phyloP scores from a whole-genome alignment of 2,329 filamentous ascomycete genomes.

The Trichophyton mentagrophytes region DNA sequence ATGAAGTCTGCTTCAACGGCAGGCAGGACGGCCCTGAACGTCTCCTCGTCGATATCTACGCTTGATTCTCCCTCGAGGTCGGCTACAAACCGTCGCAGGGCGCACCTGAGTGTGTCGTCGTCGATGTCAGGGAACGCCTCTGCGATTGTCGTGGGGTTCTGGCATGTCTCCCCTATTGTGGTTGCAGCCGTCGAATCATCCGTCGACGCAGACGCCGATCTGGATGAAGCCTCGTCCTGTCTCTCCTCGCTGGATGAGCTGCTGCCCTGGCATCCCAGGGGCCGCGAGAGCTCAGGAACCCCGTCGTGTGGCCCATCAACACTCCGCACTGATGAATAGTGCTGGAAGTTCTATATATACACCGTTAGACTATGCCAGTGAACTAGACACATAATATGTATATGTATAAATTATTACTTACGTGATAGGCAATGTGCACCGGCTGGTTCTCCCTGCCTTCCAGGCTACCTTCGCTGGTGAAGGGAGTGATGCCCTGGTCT shows the following conservation, averaged over 20 bases:
- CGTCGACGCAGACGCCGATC: neutral
- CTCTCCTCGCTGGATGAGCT: neutral
- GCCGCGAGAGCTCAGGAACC: conserved; percentile 34
- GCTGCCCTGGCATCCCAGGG: neutral
- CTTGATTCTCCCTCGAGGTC: conserved; percentile 18
- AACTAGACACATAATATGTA: neutral
- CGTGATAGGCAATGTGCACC: conserved; percentile 51
- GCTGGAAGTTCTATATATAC: conserved; percentile 44
- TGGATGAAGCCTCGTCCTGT: neutral
- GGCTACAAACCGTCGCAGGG: conserved; percentile 41
- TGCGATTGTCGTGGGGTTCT: conserved; percentile 32
- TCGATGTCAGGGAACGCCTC: conserved; percentile 40
- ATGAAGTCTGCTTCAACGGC: conserved; percentile 43
- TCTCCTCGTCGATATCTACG: conserved; percentile 14
- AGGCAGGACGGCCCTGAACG: conserved; percentile 41
- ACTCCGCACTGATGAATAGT: conserved; percentile 55
- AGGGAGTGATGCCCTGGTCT: conserved; percentile 26
- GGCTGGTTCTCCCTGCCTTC: conserved; percentile 22
- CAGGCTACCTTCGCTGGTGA: conserved; percentile 35
- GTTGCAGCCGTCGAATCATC: neutral
- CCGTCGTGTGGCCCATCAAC: conserved; percentile 47
- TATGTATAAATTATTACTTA: conserved; percentile 29
- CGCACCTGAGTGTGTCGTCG: conserved; percentile 39
- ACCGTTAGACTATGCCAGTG: conserved; percentile 2
- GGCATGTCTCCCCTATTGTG: conserved; percentile 21